Conservation (phyloP, 257 asterid species). For the Nicotiana attenuata region DNA sequence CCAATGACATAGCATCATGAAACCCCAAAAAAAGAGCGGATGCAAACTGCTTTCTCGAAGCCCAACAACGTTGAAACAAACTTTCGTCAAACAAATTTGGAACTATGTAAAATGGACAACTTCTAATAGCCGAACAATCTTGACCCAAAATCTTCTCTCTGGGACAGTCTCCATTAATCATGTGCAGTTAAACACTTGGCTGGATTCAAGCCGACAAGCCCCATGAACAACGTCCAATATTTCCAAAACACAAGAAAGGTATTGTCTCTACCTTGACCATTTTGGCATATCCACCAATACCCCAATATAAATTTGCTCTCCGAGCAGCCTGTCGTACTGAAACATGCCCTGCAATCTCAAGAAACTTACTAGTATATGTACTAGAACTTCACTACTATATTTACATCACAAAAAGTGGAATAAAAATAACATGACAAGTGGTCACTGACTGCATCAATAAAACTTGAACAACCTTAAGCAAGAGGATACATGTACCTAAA, state of each 20-base stretch:
- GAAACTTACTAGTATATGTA: too few relatives aligned
- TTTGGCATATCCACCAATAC: not conserved
- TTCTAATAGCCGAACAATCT: not conserved
- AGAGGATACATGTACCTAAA: not conserved
- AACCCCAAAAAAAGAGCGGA: not conserved
- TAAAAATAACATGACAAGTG: too few relatives aligned
- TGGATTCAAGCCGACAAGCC: not conserved
- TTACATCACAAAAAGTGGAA: too few relatives aligned
- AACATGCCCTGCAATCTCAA: not conserved
- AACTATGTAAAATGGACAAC: not conserved
- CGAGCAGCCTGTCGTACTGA: not conserved
- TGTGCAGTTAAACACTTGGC: not conserved
- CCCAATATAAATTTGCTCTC: not conserved
- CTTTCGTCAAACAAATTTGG: not conserved
- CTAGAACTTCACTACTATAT: too few relatives aligned
- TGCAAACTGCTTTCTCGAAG: not conserved
- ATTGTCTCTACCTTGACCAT: not conserved
- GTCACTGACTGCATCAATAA: not conserved
- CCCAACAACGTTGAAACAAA: not conserved
- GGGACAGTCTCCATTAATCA: not conserved
- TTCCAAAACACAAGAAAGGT: slow-evolving; percentile 1
- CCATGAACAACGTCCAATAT: not conserved
- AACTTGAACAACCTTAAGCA: not conserved
- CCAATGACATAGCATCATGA: not conserved
- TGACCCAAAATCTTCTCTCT: not conserved